These are phyloP conservation scores for Lactifluus hygrophoroides DNA, from an alignment of 768 basidiomycete genomes.

Conservation along the genomic window DNA sequence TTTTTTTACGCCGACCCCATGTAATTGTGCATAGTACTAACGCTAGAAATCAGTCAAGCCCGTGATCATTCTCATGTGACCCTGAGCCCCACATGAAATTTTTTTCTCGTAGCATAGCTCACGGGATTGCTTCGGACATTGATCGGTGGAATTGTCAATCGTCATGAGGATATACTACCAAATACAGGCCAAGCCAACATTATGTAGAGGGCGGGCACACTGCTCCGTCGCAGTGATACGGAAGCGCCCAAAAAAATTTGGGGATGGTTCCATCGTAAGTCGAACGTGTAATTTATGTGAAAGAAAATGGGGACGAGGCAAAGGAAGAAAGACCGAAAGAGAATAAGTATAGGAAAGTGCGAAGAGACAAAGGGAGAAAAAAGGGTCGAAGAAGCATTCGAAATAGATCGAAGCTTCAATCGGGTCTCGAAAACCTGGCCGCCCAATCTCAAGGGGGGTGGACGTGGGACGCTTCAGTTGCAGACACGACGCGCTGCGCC, in stretches of 20 bases:
- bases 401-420: not conserved
- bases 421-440: not conserved
- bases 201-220: not conserved
- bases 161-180: constrained; percentile 4
- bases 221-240: not conserved
- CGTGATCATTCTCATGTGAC: not conserved
- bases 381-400: not conserved
- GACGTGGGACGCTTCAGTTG: not conserved
- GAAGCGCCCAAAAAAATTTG: not conserved
- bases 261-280: constrained; percentile 4
- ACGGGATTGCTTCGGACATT: not conserved
- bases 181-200: constrained; percentile 4
- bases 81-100: not conserved
- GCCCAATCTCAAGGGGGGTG: not conserved
- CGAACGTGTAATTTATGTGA: constrained; percentile 4
- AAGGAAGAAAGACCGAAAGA: not conserved
- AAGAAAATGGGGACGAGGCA: not conserved
- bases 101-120: not conserved
- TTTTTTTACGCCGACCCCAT: not conserved
- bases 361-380: not conserved
- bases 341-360: constrained; percentile 7
- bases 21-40: constrained; percentile 9
- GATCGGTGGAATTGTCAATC: not conserved
- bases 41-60: not conserved
- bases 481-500: not conserved